Evolutionary conservation across 73 alveolate genomes (phyloP).

Genomic region (Loxodes magnus): DNA sequence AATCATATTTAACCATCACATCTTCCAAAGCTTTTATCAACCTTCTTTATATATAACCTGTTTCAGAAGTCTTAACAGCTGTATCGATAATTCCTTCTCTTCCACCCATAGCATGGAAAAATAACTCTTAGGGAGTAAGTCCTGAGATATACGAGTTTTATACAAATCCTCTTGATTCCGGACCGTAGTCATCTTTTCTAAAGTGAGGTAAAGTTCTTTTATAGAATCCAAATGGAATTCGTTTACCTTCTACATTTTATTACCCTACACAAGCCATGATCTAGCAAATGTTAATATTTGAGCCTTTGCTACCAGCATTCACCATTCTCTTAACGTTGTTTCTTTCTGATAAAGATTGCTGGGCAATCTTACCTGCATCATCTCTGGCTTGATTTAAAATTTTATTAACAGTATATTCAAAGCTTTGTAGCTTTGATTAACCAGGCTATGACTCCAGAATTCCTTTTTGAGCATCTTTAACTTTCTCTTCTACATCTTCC

Average conservation of each 20-base stretch:
- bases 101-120: slow-evolving; percentile 99
- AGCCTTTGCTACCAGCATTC: slow-evolving; percentile 94
- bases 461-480: slow-evolving; percentile 1
- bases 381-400: slow-evolving; percentile 90
- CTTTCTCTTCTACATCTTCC: slow-evolving; percentile 22
- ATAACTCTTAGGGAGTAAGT: slow-evolving; percentile 94
- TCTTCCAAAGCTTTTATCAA: slow-evolving; percentile 98
- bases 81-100: slow-evolving; percentile 99
- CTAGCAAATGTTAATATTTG: slow-evolving; percentile 82
- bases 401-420: slow-evolving; percentile 83
- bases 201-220: slow-evolving; percentile 98
- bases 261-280: slow-evolving; percentile 99
- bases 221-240: slow-evolving; percentile 95
- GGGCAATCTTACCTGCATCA: slow-evolving; percentile 82
- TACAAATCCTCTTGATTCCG: slow-evolving; percentile 99
- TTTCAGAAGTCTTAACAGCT: slow-evolving; percentile 99
- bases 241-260: slow-evolving; percentile 98
- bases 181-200: slow-evolving; percentile 98
- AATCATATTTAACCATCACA: slow-evolving; percentile 97
- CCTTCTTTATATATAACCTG: slow-evolving; percentile 99
- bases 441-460: slow-evolving; percentile 56
- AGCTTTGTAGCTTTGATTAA: slow-evolving; percentile 90
- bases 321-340: slow-evolving; percentile 97
- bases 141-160: slow-evolving; percentile 93
- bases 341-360: slow-evolving; percentile 57